Conservation (phyloP, 2,329 filamentous ascomycete genomes). For the Aspergillus pseudoglaucus region DNA sequence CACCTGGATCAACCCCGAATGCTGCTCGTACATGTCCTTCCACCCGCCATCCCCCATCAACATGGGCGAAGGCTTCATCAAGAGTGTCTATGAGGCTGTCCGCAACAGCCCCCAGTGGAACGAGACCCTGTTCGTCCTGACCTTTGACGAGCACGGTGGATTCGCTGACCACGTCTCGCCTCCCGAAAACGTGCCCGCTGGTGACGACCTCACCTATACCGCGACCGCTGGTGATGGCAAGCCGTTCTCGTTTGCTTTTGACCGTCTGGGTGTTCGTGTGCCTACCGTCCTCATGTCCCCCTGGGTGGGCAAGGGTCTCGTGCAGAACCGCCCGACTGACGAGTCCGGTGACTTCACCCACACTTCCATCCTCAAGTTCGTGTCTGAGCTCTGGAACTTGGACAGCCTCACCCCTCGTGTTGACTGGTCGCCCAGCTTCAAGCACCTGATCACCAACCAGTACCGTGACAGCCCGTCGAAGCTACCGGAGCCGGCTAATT, state of each 20-base stretch:
- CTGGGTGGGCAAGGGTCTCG: constrained; percentile 37
- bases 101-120: constrained; percentile 43
- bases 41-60: constrained; percentile 42
- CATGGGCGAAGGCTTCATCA: constrained; percentile 41
- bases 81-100: constrained; percentile 42
- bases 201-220: constrained; percentile 29
- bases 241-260: constrained; percentile 34
- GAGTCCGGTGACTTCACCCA: constrained; percentile 38
- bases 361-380: constrained; percentile 39
- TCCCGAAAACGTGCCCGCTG: constrained; percentile 33
- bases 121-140: constrained; percentile 42
- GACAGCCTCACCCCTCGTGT: constrained; percentile 34
- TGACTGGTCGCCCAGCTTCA: constrained; percentile 34
- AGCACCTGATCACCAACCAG: constrained; percentile 19
- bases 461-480: constrained; percentile 18
- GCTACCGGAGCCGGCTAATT: constrained; percentile 19
- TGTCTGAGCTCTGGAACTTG: constrained; percentile 40
- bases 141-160: constrained; percentile 44
- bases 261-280: constrained; percentile 39
- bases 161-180: constrained; percentile 44
- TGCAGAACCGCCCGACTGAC: constrained; percentile 36
- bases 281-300: constrained; percentile 40
- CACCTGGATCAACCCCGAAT: constrained; percentile 47
- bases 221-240: constrained; percentile 30
- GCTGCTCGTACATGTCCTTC: constrained; percentile 46